Evolutionary conservation across 163 green algal species (phyloP), one percentile per base, ranked within the genome.

Genomic region (Chlorella variabilis): DNA sequence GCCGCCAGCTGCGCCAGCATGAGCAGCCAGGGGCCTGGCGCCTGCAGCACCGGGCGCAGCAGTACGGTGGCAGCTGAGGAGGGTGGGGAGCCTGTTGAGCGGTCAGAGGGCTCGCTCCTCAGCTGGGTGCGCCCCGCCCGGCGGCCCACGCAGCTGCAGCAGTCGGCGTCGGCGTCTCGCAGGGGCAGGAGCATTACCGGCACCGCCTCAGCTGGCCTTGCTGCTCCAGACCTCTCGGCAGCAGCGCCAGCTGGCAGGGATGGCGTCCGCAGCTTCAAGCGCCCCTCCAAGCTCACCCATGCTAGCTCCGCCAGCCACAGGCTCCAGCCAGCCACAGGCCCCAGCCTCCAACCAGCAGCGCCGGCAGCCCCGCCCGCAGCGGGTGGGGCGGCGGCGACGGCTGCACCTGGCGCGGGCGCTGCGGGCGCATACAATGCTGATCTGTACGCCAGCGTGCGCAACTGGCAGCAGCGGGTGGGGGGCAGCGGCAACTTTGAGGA

Each of bases 21-120:
- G 15, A 23, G 6, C 58, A 80, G 74, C 74, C 8, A 33, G 23
- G 48, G 17, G 1, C 42, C 25, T 29, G 39, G 38, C 73, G 8
- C 21, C 27, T 51, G 18, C 36, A 41, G 68, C 41, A 25, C 2
- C 36, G 68, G 21, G 9, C 8, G 67, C 68, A 25, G 15, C 51
- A 29, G 15, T 4, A n/a, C 9, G n/a, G 5, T 29, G 68, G 27
- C 63, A 41, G 8, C n/a, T 48, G 49, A 39, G 48, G 51, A 17
- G 34, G 70, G 48, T 42, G 70, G 70, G 8, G n/a, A 34, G 66
- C 66, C 45, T 23, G 66, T 70, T 9, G 61, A 80, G 31, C 61
- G 75, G 20, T 80, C 67, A 13, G 77, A 51, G 0, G 73, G 75
- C 31, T 78, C 67, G 18, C 45, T 86, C 36, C 81, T 83, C 34